A percentile compares a stretch with the other conserved stretches of the same genome.
Conservation (phyloP, 805 yeast species). For the Sungouiella blattae region DNA sequence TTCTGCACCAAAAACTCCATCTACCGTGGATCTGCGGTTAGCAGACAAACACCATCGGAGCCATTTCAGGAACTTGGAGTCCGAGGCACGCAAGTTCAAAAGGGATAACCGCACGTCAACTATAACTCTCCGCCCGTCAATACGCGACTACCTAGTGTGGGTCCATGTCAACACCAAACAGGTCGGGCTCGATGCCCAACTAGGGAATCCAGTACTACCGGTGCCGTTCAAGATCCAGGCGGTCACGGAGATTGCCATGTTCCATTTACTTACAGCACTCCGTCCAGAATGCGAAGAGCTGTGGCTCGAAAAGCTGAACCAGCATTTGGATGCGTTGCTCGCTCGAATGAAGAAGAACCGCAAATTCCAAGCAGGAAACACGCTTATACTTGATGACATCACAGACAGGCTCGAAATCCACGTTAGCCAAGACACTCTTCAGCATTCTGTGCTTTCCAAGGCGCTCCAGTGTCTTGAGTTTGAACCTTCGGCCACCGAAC, state of each 20-base stretch:
- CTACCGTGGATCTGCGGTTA: slow-evolving; percentile 9
- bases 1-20: no score
- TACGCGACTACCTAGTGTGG: slow-evolving; percentile 15
- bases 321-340: slow-evolving; percentile 5
- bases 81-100: slow-evolving; percentile 10
- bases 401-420: background rate
- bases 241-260: slow-evolving; percentile 10
- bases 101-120: background rate
- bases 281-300: slow-evolving; percentile 2
- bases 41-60: slow-evolving; percentile 17
- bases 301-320: slow-evolving; percentile 10
- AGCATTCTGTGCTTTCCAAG: background rate
- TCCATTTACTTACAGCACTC: slow-evolving; percentile 13
- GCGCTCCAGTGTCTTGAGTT: background rate
- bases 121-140: slow-evolving; percentile 10
- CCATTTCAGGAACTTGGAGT: slow-evolving; percentile 12
- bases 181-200: slow-evolving; percentile 1
- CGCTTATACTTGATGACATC: no score
- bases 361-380: no score
- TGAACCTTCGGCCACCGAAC: background rate
- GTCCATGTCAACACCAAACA: slow-evolving; percentile 10
- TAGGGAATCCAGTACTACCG: slow-evolving; percentile 2
- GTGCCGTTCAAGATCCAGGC: slow-evolving; percentile 1
- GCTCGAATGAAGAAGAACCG: background rate
- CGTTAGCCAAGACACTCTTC: background rate